Percentiles rank a stretch among this genome's conserved stretches.
Conservation (phyloP, 805 yeast genomes). For the Ogataea ramenticola region DNA sequence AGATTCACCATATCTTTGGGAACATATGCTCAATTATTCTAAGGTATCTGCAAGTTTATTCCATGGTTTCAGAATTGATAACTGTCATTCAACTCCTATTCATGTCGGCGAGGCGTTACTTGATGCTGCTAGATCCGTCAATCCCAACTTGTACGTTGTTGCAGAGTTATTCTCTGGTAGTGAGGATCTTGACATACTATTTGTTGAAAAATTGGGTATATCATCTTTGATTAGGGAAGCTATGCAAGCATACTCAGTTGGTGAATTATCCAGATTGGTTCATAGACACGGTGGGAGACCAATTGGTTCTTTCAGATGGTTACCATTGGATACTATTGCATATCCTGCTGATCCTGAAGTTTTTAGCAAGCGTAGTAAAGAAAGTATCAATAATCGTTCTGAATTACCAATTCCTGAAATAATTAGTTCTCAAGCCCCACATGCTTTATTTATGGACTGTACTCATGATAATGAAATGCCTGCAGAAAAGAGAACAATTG, state of each 20-base stretch:
- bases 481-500: slow-evolving; percentile 81
- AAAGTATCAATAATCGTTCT: slow-evolving; percentile 34
- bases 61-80: slow-evolving; percentile 88
- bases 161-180: slow-evolving; percentile 94
- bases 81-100: slow-evolving; percentile 92
- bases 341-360: slow-evolving; percentile 48
- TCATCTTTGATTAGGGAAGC: slow-evolving; percentile 91
- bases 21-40: slow-evolving; percentile 75
- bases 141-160: slow-evolving; percentile 84
- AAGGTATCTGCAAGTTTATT: slow-evolving; percentile 64
- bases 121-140: slow-evolving; percentile 78
- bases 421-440: slow-evolving; percentile 69
- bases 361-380: slow-evolving; percentile 12
- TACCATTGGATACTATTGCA: slow-evolving; percentile 68
- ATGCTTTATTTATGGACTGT: slow-evolving; percentile 95
- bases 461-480: slow-evolving; percentile 95
- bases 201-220: slow-evolving; percentile 86
- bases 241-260: slow-evolving; percentile 91
- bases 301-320: slow-evolving; percentile 81
- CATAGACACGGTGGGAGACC: slow-evolving; percentile 95
- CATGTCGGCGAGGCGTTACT: slow-evolving; percentile 88
- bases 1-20: slow-evolving; percentile 89
- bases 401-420: slow-evolving; percentile 64
- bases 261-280: slow-evolving; percentile 76
- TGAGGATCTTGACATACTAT: slow-evolving; percentile 81